A percentile compares a stretch with the other conserved stretches of the same genome.
These are phyloP conservation scores for Boletus edulis DNA, from an alignment of 768 basidiomycete genomes.

Conservation along the genomic window DNA sequence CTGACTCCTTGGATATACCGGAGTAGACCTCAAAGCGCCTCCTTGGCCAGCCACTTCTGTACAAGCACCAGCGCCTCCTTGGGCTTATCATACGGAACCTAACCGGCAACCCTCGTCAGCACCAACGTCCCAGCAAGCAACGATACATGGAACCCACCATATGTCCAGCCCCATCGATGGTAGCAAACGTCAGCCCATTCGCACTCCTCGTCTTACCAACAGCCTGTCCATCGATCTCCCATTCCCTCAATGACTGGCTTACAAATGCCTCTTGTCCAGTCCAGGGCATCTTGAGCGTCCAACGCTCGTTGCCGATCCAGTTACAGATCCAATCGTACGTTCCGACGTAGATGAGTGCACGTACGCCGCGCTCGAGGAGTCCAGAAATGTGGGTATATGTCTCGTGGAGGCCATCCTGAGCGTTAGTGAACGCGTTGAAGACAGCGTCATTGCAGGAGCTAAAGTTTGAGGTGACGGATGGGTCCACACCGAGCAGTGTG, in stretches of 20 bases:
- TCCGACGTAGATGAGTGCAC: slow-evolving; percentile 71
- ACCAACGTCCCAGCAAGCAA: not conserved
- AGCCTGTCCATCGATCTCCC: slow-evolving; percentile 48
- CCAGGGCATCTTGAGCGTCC: slow-evolving; percentile 77
- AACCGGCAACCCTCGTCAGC: not conserved
- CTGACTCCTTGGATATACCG: too few species aligned
- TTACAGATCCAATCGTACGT: slow-evolving; percentile 82
- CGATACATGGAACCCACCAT: slow-evolving; percentile 46
- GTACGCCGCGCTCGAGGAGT: slow-evolving; percentile 74
- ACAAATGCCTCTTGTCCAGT: slow-evolving; percentile 54
- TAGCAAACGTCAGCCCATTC: slow-evolving; percentile 65
- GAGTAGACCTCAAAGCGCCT: slow-evolving; percentile 14
- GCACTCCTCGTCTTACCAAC: slow-evolving; percentile 57
- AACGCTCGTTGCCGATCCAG: slow-evolving; percentile 73
- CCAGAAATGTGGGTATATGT: slow-evolving; percentile 37
- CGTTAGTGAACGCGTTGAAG: slow-evolving; percentile 41
- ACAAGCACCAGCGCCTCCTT: slow-evolving; percentile 49
- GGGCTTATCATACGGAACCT: slow-evolving; percentile 67
- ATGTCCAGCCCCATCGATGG: slow-evolving; percentile 69
- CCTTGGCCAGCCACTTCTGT: slow-evolving; percentile 44
- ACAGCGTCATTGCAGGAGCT: slow-evolving; percentile 43
- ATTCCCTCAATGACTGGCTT: slow-evolving; percentile 49
- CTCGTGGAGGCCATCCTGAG: slow-evolving; percentile 41
- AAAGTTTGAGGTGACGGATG: slow-evolving; percentile 40
- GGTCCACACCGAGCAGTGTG: slow-evolving; percentile 59